Evolutionary conservation across 352 stramenopile genomes (phyloP), one percentile per base, ranked within the genome.

Genomic region (Phytophthora sp.): DNA sequence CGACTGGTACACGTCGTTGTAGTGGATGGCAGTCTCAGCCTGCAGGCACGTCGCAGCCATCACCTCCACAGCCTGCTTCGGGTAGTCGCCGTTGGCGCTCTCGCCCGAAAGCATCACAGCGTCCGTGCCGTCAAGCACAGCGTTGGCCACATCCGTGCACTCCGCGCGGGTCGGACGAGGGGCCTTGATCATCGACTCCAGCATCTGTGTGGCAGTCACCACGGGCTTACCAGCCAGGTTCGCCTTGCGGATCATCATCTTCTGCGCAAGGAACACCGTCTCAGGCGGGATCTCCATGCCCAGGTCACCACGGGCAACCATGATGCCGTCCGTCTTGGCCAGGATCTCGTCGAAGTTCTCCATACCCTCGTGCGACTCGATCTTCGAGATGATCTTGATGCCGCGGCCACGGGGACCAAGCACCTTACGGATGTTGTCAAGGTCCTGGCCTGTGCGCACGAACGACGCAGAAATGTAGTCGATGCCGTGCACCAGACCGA

Each of bases 401-500:
- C 77, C 78, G 49, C 80, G 85, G 67, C 77, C 85, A 31, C 72
- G 84, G 33, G 73, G 94, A 7, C 91, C 94, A 6, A 98, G 80
- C 35, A 97, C 78, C 11, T 76, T 68, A 45, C 97, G 90, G 67
- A 99, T 98, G 74, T 99, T 97, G 52, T 95, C 88, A 68, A 99
- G 97, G 66, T 99, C 97, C 44, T 90, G 77, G 13, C 90, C 95
- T 31, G 91, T 97, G 66, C 98, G 96, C 49, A 99, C 96, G 72
- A 99, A 99, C 35, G 96, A 99, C 4, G 98, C 89, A 2, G 97
- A 96, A 35, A 99, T 92, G 84, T 98, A 99, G 83, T 99, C 98
- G 20, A 99, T 89, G 57, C 91, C 93, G 62, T 99, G 94, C 58
- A 90, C 77, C 26, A 99, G 76, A 27, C 94, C 97, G 69, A 98